Evolutionary conservation across 139 green algal genomes (phyloP), one percentile per base, ranked within the genome.

Genomic region (Auxenochlorella pyrenoidosa): DNA sequence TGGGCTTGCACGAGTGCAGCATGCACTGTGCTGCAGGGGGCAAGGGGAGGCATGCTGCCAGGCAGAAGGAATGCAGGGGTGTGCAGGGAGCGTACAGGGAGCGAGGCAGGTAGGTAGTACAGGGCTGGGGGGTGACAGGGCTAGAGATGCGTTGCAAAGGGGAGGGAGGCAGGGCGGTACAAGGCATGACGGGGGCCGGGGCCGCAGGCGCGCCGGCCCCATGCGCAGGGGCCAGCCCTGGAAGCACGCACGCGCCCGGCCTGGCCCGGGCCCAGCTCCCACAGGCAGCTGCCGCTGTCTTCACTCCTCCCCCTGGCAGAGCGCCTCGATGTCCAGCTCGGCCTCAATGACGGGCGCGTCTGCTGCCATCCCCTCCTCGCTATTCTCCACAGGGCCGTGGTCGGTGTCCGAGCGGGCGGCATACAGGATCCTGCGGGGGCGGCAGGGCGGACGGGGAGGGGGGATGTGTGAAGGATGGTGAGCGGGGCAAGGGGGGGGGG

Each of bases 361-460:
- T 18, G 83, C 68, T 58, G 66, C 54, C 79, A 89, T 90, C 15
- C 77, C 91, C 43, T 80, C 72, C n/a, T 60, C 44, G 41, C 86
- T 93, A 86, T 95, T 95, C 24, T 93, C 88, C 24, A 94, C 82
- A 12, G 73, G 79, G 2, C 90, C 91, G 68, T 92, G 89, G 51
- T 92, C 82, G 26, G 65, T 84, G 18, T 79, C 54, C 24, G 59
- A 87, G 60, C 75, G 51, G 4, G 89, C 89, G 26, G 79, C 59
- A n/a, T 92, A 92, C 58, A 92, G 44, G 12, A 92, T 81, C 26
- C 87, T 81, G 86, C 65, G 13, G 51, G 15, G 54, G 15, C 54
- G 54, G 54, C 15, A 24, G 47, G n/a, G n/a, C n/a, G n/a, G n/a
- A n/a, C n/a, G n/a, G n/a, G n/a, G n/a, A n/a, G n/a, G n/a, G n/a